Evolutionary conservation across 1,284 basidiomycete species (phyloP), one percentile per base, ranked within the genome.

Genomic region (Heliocybe sulcata): DNA sequence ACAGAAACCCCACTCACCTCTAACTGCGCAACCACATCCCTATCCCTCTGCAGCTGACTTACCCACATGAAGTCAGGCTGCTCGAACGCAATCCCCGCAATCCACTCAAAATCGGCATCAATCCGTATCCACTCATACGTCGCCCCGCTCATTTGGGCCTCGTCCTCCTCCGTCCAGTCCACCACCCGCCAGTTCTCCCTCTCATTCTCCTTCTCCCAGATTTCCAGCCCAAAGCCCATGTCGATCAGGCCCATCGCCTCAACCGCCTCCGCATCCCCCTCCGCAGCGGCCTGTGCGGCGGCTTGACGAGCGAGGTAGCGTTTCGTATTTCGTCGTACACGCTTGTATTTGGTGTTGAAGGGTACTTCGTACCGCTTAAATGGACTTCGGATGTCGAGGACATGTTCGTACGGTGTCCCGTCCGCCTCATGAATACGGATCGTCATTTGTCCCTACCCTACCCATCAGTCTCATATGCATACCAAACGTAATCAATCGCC

Each of bases 311-410:
- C 94, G 50, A 97, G 82, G 63, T 97, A 97, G 19, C 94, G 89
- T 68, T 96, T 96, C 20, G 93, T 97, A 63, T 95, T 94, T 33
- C 96, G 80, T 52, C 95, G 81, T 16, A 98, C 92, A 59, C 97
- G 92, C 72, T 98, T 99, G 73, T 98, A 98, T 71, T 98, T 99
- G n/a, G 96, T 98, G 69, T 99, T 99, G 79, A 98, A 99, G 1
- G 97, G 95, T 0, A 99, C 94, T 65, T 97, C 94, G 67, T 93
- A 98, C 12, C 90, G 86, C 68, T 97, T 98, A 72, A 90, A 90
- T 1, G 84, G 72, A 20, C 82, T 83, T 42, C 91, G 87, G 57
- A 99, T 91, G 67, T 98, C 94, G 42, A 99, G 79, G 20, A 99
- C 92, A 67, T 99, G 97, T 69, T 99, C 97, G 66, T 99, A 99